Conservation (phyloP, 2,329 filamentous ascomycete species). For the Coniochaeta pulveracea region DNA sequence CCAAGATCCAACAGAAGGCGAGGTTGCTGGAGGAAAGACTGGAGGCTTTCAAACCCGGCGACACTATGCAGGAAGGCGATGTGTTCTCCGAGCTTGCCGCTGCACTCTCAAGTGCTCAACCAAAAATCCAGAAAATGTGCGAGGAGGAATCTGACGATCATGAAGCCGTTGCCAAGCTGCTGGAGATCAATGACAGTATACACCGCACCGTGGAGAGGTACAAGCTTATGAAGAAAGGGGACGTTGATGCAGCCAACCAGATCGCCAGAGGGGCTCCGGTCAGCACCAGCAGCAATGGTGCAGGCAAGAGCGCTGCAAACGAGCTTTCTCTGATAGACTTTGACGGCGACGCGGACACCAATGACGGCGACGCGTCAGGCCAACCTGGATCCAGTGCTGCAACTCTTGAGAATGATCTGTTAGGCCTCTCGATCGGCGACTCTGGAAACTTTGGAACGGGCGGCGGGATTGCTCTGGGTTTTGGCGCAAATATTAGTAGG, state of each 20-base stretch:
- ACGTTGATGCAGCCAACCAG: constrained; percentile 70
- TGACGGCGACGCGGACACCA: constrained; percentile 50
- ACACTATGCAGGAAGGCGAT: constrained; percentile 59
- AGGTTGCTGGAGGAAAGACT: constrained; percentile 85
- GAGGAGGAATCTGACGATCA: constrained; percentile 96
- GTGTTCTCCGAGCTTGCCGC: constrained; percentile 77
- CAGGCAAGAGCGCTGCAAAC: constrained; percentile 50
- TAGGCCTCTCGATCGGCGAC: constrained; percentile 75
- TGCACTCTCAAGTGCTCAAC: constrained; percentile 83
- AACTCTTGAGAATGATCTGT: constrained; percentile 71
- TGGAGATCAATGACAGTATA: constrained; percentile 99
- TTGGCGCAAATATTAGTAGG: constrained; percentile 58
- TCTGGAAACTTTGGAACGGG: constrained; percentile 55
- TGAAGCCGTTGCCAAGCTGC: constrained; percentile 86
- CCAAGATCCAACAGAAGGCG: constrained; percentile 92
- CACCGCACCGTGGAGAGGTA: constrained; percentile 93
- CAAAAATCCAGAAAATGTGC: constrained; percentile 99
- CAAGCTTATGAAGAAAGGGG: constrained; percentile 90
- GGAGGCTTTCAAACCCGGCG: constrained; percentile 70
- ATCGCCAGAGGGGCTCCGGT: constrained; percentile 66
- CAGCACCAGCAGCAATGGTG: constrained; percentile 53
- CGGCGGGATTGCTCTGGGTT: constrained; percentile 67
- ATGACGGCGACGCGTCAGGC: constrained; percentile 25
- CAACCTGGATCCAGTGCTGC: constrained; percentile 25
- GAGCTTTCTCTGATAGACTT: constrained; percentile 94